Evolutionary conservation across 768 basidiomycete species (phyloP), one percentile per base, ranked within the genome.

Genomic region (Termitomyces sp.): DNA sequence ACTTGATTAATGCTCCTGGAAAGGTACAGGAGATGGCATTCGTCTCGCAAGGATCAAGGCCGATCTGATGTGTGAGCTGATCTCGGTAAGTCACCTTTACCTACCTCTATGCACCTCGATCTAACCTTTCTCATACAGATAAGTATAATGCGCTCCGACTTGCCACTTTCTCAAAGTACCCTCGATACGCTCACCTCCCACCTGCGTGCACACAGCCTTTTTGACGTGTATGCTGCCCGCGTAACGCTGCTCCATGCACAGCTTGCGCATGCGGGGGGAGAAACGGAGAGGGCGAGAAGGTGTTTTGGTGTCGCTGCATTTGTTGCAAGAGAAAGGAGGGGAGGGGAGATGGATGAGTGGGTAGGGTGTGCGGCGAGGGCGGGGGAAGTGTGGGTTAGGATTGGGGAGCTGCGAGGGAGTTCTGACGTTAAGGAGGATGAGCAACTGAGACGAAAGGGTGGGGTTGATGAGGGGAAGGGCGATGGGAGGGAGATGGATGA

Each of bases 171-270:
- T 2, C 80, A 87, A 53, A 58, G 75, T 74, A 71, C 75, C 24
- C 73, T 85, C 1, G 64, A 74, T 53, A 61, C 67, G 1, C 67
- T 87, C 2, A 81, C 87, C 41, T 79, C 88, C 1, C 84, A 87
- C 60, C 76, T 81, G 5, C 82, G 87, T 9, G 82, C 80, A 0
- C 66, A 78, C 51, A 64, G 67, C n/a, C 68, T 88, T 38, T 92
- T 87, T 61, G 57, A 66, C 2, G 48, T 66, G 0, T 90, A 84
- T 62, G 73, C 82, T 2, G 77, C 84, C 0, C 81, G 85, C 4
- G 81, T 90, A 11, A 77, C 85, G 5, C 73, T 91, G 7, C 78
- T 85, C 55, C 79, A 88, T 51, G 89, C 83, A 0, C 87, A 92
- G 57, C 78, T 91, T 28, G 84, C 87, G 5, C 89, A 92, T 64